These are phyloP conservation scores for Auriscalpium vulgare DNA, from an alignment of 768 basidiomycete species.

Conservation along the genomic window DNA sequence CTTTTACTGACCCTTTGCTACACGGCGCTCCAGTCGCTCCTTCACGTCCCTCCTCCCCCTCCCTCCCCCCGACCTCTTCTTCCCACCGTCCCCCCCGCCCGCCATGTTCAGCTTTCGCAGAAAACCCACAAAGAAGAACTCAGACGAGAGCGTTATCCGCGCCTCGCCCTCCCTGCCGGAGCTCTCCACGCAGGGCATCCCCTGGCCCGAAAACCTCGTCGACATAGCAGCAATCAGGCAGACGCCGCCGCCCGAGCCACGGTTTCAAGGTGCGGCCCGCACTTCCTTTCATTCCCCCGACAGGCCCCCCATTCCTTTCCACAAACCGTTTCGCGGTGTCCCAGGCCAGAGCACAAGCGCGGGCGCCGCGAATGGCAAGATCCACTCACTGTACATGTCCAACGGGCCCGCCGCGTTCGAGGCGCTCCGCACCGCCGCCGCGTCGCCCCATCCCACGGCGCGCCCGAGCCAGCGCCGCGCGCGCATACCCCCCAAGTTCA, in stretches of 20 bases:
- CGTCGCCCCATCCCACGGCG: slow-evolving; percentile 25
- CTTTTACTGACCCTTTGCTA: neutral
- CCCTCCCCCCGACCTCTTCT: slow-evolving; percentile 16
- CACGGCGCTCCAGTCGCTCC: slow-evolving; percentile 3
- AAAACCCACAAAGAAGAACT: slow-evolving; percentile 47
- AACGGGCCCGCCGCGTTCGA: slow-evolving; percentile 57
- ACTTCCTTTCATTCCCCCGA: slow-evolving; percentile 51
- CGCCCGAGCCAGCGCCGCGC: slow-evolving; percentile 58
- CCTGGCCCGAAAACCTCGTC: slow-evolving; percentile 80
- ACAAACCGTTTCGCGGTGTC: slow-evolving; percentile 64
- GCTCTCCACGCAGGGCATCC: slow-evolving; percentile 64
- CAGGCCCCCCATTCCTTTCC: slow-evolving; percentile 60
- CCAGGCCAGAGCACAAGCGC: slow-evolving; percentile 3
- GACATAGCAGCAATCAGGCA: slow-evolving; percentile 61
- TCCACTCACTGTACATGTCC: slow-evolving; percentile 66
- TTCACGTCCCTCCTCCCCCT: slow-evolving; percentile 12
- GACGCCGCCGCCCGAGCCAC: slow-evolving; percentile 25
- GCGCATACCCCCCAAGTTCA: slow-evolving; percentile 70
- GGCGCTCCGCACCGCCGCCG: slow-evolving; percentile 32
- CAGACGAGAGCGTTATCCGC: slow-evolving; percentile 39
- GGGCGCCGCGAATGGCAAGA: slow-evolving; percentile 43
- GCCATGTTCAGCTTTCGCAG: slow-evolving; percentile 67
- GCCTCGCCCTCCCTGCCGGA: slow-evolving; percentile 79
- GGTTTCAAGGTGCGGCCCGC: slow-evolving; percentile 62
- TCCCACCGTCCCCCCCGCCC: slow-evolving; percentile 8